phyloP scores from a whole-genome alignment of 257 asterid genomes.

The Solanum paucissectum region DNA sequence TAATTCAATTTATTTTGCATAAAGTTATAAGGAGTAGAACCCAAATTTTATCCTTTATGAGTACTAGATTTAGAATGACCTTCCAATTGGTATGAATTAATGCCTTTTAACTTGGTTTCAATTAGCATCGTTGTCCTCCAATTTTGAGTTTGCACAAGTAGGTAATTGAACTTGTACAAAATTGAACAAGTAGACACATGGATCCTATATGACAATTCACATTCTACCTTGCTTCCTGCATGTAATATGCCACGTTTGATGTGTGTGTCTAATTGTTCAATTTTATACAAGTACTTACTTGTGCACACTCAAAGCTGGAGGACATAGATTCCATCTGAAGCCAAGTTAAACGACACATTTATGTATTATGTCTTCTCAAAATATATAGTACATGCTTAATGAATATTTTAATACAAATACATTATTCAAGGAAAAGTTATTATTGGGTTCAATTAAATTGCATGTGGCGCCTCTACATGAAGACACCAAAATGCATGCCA shows the following conservation, averaged over 20 bases:
- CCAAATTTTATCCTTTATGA: not conserved
- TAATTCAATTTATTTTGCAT: not conserved
- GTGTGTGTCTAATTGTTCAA: not conserved
- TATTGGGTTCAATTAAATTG: not conserved
- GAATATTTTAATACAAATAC: not conserved
- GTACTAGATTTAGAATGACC: not conserved
- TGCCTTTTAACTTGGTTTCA: too few relatives aligned
- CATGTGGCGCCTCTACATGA: not conserved
- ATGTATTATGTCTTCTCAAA: not conserved
- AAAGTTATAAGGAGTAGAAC: not conserved
- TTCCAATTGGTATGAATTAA: not conserved
- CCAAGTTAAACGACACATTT: not conserved
- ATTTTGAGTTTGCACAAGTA: not conserved
- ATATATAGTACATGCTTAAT: not conserved
- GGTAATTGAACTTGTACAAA: not conserved
- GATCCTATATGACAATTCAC: not conserved
- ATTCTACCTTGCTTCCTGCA: not conserved
- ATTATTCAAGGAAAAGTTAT: not conserved
- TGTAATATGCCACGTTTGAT: not conserved
- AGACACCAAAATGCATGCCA: not conserved
- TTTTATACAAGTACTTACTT: too few relatives aligned
- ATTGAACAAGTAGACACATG: not conserved
- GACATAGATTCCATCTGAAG: not conserved
- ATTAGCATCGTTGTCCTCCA: not conserved
- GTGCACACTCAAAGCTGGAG: not conserved